A percentile compares a stretch with the other conserved stretches of the same genome.
phyloP scores from a whole-genome alignment of 306 rosid genomes.

The Pachyrhizus erosus region DNA sequence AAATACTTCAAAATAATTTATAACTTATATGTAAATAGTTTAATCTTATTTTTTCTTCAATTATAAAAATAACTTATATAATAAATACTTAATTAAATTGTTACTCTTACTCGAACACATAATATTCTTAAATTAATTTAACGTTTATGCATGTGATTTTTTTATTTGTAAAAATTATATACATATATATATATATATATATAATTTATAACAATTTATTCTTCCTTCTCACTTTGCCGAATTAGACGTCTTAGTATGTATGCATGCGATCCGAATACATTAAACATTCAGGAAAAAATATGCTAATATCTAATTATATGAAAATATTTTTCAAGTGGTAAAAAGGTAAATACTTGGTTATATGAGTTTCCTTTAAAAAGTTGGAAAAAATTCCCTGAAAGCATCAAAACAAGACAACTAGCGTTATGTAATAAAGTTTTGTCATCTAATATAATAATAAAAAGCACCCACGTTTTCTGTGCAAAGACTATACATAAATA shows the following conservation, averaged over 20 bases:
- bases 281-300: background rate
- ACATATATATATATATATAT: too few relatives aligned
- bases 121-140: background rate
- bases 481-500: background rate
- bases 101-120: background rate
- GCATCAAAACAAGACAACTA: background rate
- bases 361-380: background rate
- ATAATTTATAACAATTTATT: too few relatives aligned
- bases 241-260: too few relatives aligned
- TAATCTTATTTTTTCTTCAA: too few relatives aligned
- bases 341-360: background rate
- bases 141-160: background rate
- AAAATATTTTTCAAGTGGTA: background rate
- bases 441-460: background rate
- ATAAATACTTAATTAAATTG: too few relatives aligned
- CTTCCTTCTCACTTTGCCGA: too few relatives aligned
- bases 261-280: background rate
- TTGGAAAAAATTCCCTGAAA: background rate
- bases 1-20: too few relatives aligned
- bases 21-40: too few relatives aligned
- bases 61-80: too few relatives aligned
- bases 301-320: background rate
- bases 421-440: background rate
- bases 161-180: too few relatives aligned
- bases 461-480: slow-evolving; percentile 31